phyloP scores from a whole-genome alignment of 2,329 filamentous ascomycete genomes.

The Fusarium mangiferae region DNA sequence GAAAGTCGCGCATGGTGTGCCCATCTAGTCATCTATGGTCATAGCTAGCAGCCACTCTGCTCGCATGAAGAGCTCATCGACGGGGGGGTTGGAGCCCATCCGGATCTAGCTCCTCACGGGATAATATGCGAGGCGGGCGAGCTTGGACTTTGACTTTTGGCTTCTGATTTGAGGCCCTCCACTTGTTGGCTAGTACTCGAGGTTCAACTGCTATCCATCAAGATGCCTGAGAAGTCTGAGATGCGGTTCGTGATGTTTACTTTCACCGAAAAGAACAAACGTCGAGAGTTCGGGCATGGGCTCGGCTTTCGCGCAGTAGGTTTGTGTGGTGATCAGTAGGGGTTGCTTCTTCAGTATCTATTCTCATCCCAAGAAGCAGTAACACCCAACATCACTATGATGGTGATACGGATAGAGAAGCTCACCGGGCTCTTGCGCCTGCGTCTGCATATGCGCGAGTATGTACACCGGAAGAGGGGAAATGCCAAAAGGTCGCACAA shows the following conservation, averaged over 20 bases:
- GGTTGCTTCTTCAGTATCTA: slow-evolving; percentile 19
- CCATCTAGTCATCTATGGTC: slow-evolving; percentile 40
- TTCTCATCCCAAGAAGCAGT: slow-evolving; percentile 31
- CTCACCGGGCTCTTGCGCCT: slow-evolving; percentile 35
- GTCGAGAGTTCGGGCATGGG: not conserved
- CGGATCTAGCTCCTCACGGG: slow-evolving; percentile 38
- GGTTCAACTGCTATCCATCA: slow-evolving; percentile 15
- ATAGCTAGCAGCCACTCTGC: slow-evolving; percentile 41
- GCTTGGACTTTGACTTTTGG: slow-evolving; percentile 34
- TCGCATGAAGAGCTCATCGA: slow-evolving; percentile 33
- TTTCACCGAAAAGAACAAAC: not conserved
- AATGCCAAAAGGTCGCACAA: slow-evolving; percentile 33
- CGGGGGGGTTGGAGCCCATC: slow-evolving; percentile 33
- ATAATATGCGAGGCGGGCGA: slow-evolving; percentile 36
- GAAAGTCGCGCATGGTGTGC: slow-evolving; percentile 47
- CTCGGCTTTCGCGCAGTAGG: slow-evolving; percentile 22
- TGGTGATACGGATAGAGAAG: slow-evolving; percentile 26
- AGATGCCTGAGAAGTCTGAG: slow-evolving; percentile 23
- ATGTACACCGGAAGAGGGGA: slow-evolving; percentile 39
- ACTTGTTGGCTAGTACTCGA: slow-evolving; percentile 21
- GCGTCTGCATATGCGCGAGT: slow-evolving; percentile 39
- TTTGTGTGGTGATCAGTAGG: slow-evolving; percentile 25
- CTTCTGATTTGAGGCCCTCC: slow-evolving; percentile 38
- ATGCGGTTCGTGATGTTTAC: not conserved
- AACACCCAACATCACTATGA: slow-evolving; percentile 22